Evolutionary conservation across 2,329 filamentous ascomycete genomes (phyloP).

Genomic region (Dactylellina drechsleri): DNA sequence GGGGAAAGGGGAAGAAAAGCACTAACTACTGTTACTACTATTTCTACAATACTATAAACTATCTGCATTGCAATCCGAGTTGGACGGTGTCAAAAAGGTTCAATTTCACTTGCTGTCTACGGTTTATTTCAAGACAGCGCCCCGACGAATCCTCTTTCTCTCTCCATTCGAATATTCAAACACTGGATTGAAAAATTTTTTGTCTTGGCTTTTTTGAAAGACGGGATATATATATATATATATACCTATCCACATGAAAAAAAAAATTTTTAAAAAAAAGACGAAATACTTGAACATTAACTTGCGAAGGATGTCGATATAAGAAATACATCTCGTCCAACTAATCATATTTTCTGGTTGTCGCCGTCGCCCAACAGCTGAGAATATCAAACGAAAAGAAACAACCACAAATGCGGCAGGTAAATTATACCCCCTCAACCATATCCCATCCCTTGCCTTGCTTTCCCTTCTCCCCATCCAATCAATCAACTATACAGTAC

Average conservation of each 20-base stretch:
- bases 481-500: neutral
- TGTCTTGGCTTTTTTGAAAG: neutral
- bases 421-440: slow-evolving; percentile 7
- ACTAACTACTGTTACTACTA: neutral
- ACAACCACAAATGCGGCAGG: slow-evolving; percentile 21
- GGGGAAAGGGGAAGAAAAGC: slow-evolving; percentile 3
- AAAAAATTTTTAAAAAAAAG: neutral
- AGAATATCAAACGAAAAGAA: neutral
- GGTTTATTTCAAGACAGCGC: slow-evolving; percentile 14
- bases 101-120: slow-evolving; percentile 31
- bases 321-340: neutral
- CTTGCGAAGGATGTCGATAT: slow-evolving; percentile 18
- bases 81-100: no score
- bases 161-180: no score
- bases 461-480: neutral
- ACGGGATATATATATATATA: slow-evolving; percentile 2
- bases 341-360: neutral
- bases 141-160: no score
- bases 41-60: no score
- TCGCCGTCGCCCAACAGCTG: neutral
- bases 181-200: neutral
- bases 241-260: neutral
- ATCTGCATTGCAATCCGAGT: no score
- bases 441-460: neutral
- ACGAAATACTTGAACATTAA: neutral